Percentiles rank a stretch among this genome's conserved stretches.
phyloP scores from a whole-genome alignment of 75 land plant species.

The Sequoia sempervirens region DNA sequence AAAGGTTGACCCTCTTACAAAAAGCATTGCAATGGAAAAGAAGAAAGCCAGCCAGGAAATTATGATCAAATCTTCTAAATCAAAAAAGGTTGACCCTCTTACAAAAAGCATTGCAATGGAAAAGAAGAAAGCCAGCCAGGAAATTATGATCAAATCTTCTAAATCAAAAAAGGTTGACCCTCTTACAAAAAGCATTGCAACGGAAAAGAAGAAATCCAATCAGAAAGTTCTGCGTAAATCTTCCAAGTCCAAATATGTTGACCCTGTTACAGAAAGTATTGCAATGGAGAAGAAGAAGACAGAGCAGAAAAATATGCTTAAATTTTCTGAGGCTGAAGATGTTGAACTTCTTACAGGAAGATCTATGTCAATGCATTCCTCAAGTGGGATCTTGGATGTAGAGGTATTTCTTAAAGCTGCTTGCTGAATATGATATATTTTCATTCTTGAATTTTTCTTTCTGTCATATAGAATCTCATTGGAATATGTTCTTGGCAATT shows the following conservation, averaged over 20 bases:
- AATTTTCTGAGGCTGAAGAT: neutral
- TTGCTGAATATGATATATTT: neutral
- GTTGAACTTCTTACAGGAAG: neutral
- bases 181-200: neutral
- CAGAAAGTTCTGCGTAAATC: no score
- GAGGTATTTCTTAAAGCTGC: conserved; percentile 1
- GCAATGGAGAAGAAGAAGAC: neutral
- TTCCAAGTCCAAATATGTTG: no score
- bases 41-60: neutral
- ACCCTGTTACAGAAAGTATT: neutral
- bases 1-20: neutral
- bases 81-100: neutral
- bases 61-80: neutral
- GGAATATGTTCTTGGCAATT: neutral
- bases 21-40: neutral
- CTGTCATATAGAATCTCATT: neutral
- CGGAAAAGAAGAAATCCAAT: no score
- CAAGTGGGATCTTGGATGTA: neutral
- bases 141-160: neutral
- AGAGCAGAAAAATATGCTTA: neutral
- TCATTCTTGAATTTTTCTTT: neutral
- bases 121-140: neutral
- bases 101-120: neutral
- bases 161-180: neutral
- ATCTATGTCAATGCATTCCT: neutral